These are phyloP conservation scores for Apiospora saccharicola DNA, from an alignment of 2,329 filamentous ascomycete species.

Conservation along the genomic window DNA sequence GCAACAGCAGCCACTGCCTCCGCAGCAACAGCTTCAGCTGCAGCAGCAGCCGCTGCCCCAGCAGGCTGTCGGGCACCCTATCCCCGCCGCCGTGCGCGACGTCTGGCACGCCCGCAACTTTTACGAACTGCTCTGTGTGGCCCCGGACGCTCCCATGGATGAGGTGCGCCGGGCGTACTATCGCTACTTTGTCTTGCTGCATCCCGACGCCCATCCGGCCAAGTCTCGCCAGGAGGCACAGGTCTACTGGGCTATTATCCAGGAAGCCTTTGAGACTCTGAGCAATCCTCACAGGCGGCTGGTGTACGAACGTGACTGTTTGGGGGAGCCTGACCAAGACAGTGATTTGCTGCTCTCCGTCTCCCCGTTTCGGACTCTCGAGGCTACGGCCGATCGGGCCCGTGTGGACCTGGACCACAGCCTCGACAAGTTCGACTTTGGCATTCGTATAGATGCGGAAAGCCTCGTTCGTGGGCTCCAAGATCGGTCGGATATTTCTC, in stretches of 20 bases:
- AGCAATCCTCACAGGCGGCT: slow-evolving; percentile 51
- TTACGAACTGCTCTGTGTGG: slow-evolving; percentile 55
- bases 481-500: not conserved
- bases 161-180: slow-evolving; percentile 54
- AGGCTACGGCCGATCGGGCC: slow-evolving; percentile 3
- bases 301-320: slow-evolving; percentile 47
- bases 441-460: not conserved
- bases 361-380: slow-evolving; percentile 7
- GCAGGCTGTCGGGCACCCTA: slow-evolving; percentile 22
- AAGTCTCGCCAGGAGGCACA: slow-evolving; percentile 48
- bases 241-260: slow-evolving; percentile 49
- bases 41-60: slow-evolving; percentile 30
- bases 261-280: slow-evolving; percentile 57
- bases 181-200: slow-evolving; percentile 53
- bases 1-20: slow-evolving; percentile 23
- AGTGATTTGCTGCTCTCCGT: slow-evolving; percentile 1
- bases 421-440: not conserved
- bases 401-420: slow-evolving; percentile 3
- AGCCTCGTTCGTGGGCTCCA: not conserved
- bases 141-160: slow-evolving; percentile 43
- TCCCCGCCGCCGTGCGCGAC: slow-evolving; percentile 24
- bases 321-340: slow-evolving; percentile 14
- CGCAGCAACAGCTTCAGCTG: slow-evolving; percentile 5
- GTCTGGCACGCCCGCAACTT: slow-evolving; percentile 42
- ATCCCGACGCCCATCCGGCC: slow-evolving; percentile 51